Conservation (phyloP, 495 filamentous ascomycete genomes). For the Penicillium paxilli region DNA sequence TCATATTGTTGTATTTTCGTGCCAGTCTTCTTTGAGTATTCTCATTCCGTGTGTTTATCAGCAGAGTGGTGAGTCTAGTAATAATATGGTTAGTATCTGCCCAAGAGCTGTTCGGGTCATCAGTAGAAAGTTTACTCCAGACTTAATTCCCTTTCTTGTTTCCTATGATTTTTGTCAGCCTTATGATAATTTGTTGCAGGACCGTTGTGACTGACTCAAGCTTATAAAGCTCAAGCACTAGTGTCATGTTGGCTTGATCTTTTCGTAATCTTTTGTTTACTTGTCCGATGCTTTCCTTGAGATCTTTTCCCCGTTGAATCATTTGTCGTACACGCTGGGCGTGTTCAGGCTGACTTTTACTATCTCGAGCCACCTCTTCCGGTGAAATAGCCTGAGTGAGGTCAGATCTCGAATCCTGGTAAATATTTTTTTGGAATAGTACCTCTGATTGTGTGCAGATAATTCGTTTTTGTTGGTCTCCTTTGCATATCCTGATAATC, state of each 20-base stretch:
- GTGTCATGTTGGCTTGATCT: too few species aligned
- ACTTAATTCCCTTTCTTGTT: too few species aligned
- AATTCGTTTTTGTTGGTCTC: slow-evolving; percentile 17
- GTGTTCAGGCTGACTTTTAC: not conserved
- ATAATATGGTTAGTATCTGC: not conserved
- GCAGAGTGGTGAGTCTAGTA: not conserved
- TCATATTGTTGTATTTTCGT: not conserved
- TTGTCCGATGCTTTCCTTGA: slow-evolving; percentile 5
- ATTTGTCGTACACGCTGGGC: too few species aligned
- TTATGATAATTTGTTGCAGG: too few species aligned
- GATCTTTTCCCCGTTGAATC: not conserved
- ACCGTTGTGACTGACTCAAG: too few species aligned
- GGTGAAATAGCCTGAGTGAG: slow-evolving; percentile 17
- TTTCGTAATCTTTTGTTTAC: too few species aligned
- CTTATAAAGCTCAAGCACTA: too few species aligned
- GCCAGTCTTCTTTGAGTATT: not conserved
- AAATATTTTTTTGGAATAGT: not conserved
- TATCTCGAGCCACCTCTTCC: slow-evolving; percentile 15
- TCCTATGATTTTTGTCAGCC: too few species aligned
- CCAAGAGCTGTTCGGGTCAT: too few species aligned
- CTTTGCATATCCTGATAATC: slow-evolving; percentile 16
- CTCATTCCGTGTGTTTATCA: not conserved
- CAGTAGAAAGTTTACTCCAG: too few species aligned
- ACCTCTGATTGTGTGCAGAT: slow-evolving; percentile 31
- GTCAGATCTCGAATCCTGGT: not conserved